A percentile compares a stretch with the other conserved stretches of the same genome.
Conservation (phyloP, 1,284 basidiomycete genomes). For the Puccinia coronata region DNA sequence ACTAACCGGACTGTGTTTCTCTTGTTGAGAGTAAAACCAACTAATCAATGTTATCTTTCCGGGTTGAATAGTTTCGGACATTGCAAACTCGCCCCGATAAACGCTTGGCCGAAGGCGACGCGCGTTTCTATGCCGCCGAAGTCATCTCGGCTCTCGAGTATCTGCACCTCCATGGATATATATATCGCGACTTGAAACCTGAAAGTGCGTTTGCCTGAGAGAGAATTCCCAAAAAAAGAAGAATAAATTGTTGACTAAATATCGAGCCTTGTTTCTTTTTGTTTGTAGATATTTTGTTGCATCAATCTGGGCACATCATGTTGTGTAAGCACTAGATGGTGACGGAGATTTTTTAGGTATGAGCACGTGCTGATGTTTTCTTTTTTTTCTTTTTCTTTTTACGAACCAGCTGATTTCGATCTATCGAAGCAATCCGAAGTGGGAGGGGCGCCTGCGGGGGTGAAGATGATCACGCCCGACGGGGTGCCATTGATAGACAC, state of each 20-base stretch:
- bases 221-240: not conserved
- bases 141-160: constrained; percentile 97
- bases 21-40: no score
- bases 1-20: no score
- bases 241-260: not conserved
- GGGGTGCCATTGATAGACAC: constrained; percentile 94
- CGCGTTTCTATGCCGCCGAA: constrained; percentile 97
- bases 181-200: constrained; percentile 98
- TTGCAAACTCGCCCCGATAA: constrained; percentile 92
- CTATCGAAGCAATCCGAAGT: constrained; percentile 86
- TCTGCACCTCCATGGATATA: constrained; percentile 97
- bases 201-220: constrained; percentile 71
- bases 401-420: constrained; percentile 91
- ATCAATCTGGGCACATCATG: constrained; percentile 99
- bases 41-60: no score
- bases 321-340: constrained; percentile 63
- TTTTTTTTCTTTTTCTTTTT: no score
- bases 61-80: constrained; percentile 79
- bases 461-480: constrained; percentile 82
- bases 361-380: no score
- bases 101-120: constrained; percentile 90
- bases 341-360: no score
- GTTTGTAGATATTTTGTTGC: constrained; percentile 84
- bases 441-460: constrained; percentile 77
- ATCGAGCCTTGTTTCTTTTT: not conserved